Evolutionary conservation across 176 grass and related monocot genomes (phyloP), one percentile per base, ranked within the genome.

Genomic region (Carex littledalei): DNA sequence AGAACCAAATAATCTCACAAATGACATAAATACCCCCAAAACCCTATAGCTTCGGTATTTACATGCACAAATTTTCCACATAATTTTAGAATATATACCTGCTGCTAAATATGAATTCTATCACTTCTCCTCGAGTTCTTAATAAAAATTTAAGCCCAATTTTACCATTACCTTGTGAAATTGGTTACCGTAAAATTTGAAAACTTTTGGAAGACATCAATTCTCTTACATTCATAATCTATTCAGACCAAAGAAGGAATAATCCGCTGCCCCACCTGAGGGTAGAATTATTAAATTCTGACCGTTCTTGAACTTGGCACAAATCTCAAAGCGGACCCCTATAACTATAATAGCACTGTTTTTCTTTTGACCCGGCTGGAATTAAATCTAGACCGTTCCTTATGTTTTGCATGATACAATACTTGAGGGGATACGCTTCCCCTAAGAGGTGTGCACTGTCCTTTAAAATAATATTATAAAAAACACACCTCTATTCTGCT

Each of bases 11-110:
- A 56, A 78, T 32, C 74, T 56, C 74, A 31, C 50, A 78, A 2
- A 54, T 24, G 31, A 78, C 74, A 16, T 50, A 78, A 32, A 78
- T 78, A 14, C 74, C 74, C 74, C 74, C 74, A 56, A 50, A 78
- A 78, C 74, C 74, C 56, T 1, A 78, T 5, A 31, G 50, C 74
- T 32, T 78, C 50, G 3, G 50, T 31, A 17, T 78, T 78, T 55
- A 78, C 21, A 2, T 78, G 74, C 14, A 78, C 50, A 5, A 78
- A 35, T 32, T 56, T 49, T 50, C 74, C 74, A 78, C 74, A 17
- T 32, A 55, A 78, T 54, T 35, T 35, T 35, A 35, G 50, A 56
- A 78, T 32, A 35, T 35, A 35, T 35, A 35, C 34, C 3, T 35
- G 34, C 34, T 35, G 34, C 34, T 35, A 35, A 35, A 7, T 22